Evolutionary conservation across 495 filamentous ascomycete species (phyloP).

Genomic region (Haplographium delicatum): DNA sequence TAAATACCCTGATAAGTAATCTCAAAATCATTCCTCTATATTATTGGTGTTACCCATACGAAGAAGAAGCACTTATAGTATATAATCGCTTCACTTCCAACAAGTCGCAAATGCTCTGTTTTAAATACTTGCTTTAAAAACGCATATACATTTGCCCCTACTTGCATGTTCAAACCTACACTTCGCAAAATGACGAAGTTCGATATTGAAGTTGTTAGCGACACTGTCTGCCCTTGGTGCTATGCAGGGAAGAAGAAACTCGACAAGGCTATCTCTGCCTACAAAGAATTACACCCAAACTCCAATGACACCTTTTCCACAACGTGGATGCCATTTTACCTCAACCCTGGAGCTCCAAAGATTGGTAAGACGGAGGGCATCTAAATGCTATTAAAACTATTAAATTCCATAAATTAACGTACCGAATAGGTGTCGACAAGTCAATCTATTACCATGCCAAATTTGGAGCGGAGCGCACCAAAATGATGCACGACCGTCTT

Average conservation of each 20-base stretch:
- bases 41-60: no score
- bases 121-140: no score
- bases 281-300: conserved; percentile 52
- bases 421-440: conserved; percentile 50
- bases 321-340: conserved; percentile 74
- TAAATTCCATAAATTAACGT: no score
- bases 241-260: conserved; percentile 79
- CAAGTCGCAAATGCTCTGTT: no score
- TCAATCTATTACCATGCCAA: conserved; percentile 43
- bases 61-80: no score
- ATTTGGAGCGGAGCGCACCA: conserved; percentile 55
- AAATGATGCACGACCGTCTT: conserved; percentile 55
- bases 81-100: no score
- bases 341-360: conserved; percentile 60
- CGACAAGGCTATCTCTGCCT: conserved; percentile 59
- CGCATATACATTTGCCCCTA: no score
- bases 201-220: conserved; percentile 68
- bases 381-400: no score
- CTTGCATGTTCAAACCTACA: conserved; percentile 21
- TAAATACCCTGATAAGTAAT: conserved; percentile 15
- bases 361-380: conserved; percentile 20
- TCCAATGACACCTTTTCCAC: conserved; percentile 62
- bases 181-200: conserved; percentile 70
- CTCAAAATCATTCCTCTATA: not conserved
- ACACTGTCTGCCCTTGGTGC: conserved; percentile 83